Conservation (phyloP, 108 stramenopile genomes). For the Fistulifera pelliculosa region DNA sequence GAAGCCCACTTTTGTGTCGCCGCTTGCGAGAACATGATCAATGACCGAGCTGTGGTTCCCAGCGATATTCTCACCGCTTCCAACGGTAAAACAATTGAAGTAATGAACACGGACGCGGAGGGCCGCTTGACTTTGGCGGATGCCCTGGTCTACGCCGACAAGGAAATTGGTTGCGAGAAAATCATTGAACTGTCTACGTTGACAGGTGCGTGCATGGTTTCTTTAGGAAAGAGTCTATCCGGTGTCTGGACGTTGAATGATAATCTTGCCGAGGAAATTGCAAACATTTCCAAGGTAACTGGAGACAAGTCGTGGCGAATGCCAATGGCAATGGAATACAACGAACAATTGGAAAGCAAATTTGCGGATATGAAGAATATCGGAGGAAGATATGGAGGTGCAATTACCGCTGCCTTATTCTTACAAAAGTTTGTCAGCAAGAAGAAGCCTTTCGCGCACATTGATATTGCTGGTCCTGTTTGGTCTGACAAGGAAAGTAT, state of each 20-base stretch:
- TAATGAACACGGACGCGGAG: slow-evolving; percentile 97
- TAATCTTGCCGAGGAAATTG: slow-evolving; percentile 73
- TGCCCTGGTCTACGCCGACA: slow-evolving; percentile 94
- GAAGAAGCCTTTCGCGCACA: slow-evolving; percentile 81
- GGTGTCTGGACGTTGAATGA: slow-evolving; percentile 88
- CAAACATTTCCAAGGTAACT: slow-evolving; percentile 57
- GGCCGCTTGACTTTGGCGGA: slow-evolving; percentile 95
- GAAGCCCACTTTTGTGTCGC: slow-evolving; percentile 90
- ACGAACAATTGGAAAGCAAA: slow-evolving; percentile 74
- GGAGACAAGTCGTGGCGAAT: slow-evolving; percentile 91
- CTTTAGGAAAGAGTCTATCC: slow-evolving; percentile 53
- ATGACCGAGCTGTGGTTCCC: slow-evolving; percentile 80
- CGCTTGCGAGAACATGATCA: slow-evolving; percentile 96
- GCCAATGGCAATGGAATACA: slow-evolving; percentile 76
- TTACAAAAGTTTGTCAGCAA: slow-evolving; percentile 83
- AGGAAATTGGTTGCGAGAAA: slow-evolving; percentile 78
- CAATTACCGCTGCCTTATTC: slow-evolving; percentile 86
- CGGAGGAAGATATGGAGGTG: slow-evolving; percentile 72
- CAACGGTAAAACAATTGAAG: slow-evolving; percentile 96
- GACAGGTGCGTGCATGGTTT: slow-evolving; percentile 86
- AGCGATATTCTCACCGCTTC: slow-evolving; percentile 93
- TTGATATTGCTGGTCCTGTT: slow-evolving; percentile 91
- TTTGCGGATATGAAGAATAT: slow-evolving; percentile 83
- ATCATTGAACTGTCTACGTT: slow-evolving; percentile 92
- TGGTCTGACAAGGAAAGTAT: slow-evolving; percentile 77